These are phyloP conservation scores for Collybia sordida DNA, from an alignment of 768 basidiomycete genomes.

Conservation along the genomic window DNA sequence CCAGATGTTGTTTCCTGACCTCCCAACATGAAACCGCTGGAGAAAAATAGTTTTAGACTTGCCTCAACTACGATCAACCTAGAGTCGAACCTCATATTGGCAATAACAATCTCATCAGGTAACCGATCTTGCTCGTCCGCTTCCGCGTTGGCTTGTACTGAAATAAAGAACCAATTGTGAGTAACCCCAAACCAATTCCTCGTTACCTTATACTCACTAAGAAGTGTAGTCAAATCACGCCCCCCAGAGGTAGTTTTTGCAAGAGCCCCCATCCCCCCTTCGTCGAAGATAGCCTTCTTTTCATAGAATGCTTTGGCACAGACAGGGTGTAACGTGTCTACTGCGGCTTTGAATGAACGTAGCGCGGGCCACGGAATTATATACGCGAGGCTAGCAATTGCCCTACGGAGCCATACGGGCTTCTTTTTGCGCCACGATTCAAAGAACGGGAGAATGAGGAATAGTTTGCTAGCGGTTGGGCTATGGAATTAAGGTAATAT, in stretches of 20 bases:
- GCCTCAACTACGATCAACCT: background rate
- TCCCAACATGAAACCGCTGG: slow-evolving; percentile 12
- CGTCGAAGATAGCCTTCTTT: slow-evolving; percentile 13
- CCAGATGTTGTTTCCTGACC: slow-evolving; percentile 35
- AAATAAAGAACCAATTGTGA: background rate
- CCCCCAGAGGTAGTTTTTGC: slow-evolving; percentile 16
- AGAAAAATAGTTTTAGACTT: background rate
- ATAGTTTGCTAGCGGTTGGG: slow-evolving; percentile 20
- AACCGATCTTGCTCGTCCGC: slow-evolving; percentile 24
- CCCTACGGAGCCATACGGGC: slow-evolving; percentile 21
- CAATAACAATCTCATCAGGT: slow-evolving; percentile 25
- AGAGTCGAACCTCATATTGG: slow-evolving; percentile 25
- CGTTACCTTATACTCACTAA: slow-evolving; percentile 18
- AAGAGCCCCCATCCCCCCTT: slow-evolving; percentile 18
- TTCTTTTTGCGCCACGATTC: slow-evolving; percentile 20
- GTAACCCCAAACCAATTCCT: background rate
- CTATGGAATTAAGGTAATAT: slow-evolving; percentile 6
- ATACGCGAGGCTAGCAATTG: slow-evolving; percentile 10
- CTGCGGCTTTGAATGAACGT: slow-evolving; percentile 19
- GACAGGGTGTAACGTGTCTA: slow-evolving; percentile 19
- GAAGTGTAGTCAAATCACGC: slow-evolving; percentile 21
- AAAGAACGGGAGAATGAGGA: slow-evolving; percentile 22
- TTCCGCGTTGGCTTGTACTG: slow-evolving; percentile 30
- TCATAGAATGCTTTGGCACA: slow-evolving; percentile 13
- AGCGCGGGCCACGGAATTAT: slow-evolving; percentile 22